Evolutionary conservation across 2,329 filamentous ascomycete genomes (phyloP), one percentile per base, ranked within the genome.

Genomic region (Pseudogymnoascus verrucosus): DNA sequence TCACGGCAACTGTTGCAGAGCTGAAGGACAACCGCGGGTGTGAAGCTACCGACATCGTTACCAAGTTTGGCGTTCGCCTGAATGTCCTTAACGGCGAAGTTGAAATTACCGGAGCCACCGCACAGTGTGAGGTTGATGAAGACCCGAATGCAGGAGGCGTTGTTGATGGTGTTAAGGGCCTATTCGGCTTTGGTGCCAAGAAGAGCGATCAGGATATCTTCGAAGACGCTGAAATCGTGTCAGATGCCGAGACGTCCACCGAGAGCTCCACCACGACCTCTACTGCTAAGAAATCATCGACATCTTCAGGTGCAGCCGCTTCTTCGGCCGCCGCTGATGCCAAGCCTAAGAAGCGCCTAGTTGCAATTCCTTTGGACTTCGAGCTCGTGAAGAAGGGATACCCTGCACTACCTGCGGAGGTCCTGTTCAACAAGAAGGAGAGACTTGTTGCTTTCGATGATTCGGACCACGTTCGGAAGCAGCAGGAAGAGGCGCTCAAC

Each of bases 151-250:
- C 92, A 74, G 90, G 90, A 67, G 87, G 89, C 61, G 84, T 98
- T 60, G 90, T 97, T 59, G 93, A 96, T 72, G 93, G 91, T 47
- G 91, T 98, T 68, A 99, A 99, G 82, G 96, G 93, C 68, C 84
- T 97, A 67, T 96, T 99, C 73, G 95, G 95, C 5, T 93, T 98
- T 73, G 95, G 93, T 26, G 90, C 90, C 71, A 91, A 91, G 78
- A 96, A 96, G 77, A 89, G 89, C 34, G 90, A 93, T 63, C 89
- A 96, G 76, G 82, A 84, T 67, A 78, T 83, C 6, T 73, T 63
- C 12, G 89, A 88, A 60, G 82, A 83, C 11, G 80, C 79, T 21
- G 84, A 82, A 44, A 61, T 61, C 12, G 59, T 61, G 34, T 61
- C 59, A 4, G 75, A 77, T 26, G 72, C 77, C 1, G 79, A 82